Base-by-base conservation (phyloP, 176 grass and related monocot species). In the Panicum miliaceum region DNA sequence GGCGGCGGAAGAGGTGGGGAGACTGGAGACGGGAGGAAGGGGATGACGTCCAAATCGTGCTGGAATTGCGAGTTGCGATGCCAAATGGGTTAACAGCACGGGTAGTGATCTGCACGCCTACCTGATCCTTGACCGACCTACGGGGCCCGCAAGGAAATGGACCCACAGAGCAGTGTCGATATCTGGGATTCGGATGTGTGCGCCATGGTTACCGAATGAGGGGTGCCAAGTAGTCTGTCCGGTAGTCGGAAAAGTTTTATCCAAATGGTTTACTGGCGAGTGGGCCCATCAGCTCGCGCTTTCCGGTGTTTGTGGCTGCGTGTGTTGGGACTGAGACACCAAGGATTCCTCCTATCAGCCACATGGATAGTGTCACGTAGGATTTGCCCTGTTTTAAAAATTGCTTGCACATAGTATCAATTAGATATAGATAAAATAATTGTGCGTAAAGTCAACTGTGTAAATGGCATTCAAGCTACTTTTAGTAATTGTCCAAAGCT, bases 1-100 rank as follows among this genome's bases (percentile, higher is more conserved):
- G 25, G 57, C 34, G n/a, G 56, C 23, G 71, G 20, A 19, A 25
- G 60, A 38, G 42, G 35, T 26, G 25, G 57, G 14, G 4, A 18
- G 48, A 51, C 14, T 5, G 48, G 48, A 9, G 47, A 16, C 29
- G 8, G 22, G 47, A 57, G 46, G 41, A 38, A 43, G 36, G 25
- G 76, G 73, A 20, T 46, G 66, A 73, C 13, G 52, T 71, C 76
- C 60, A 85, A 61, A 41, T 78, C 79, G 61, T 41, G 67, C 48
- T 19, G 50, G 52, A 63, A 79, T 43, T 14, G 46, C 36, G 16
- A 37, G 40, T 60, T 7, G 56, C 9, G 56, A 58, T 26, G 27
- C 0, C 8, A 53, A 50, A 68, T 20, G 36, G 47, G 62, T 22
- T 4, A 14, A 8, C 23, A n/a, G 20, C 2, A 48, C 13, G 82